Base-by-base conservation (phyloP, 768 basidiomycete genomes). In the Serpula lacrymans region DNA sequence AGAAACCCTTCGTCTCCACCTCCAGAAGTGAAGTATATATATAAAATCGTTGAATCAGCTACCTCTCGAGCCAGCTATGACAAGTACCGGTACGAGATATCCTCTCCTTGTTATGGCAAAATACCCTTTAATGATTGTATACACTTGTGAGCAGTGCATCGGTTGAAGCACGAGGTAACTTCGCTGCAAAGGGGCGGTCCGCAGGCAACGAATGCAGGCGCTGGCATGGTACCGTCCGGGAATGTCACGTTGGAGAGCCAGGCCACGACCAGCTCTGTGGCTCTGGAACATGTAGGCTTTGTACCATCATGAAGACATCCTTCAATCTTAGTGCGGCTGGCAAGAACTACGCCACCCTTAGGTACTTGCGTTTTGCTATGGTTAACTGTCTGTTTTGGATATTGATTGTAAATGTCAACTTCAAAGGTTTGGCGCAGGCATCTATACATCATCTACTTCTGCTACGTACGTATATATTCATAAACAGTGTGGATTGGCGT, bases 391-490 rank as follows among this genome's bases (percentile, higher is more conserved):
- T n/a, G n/a, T n/a, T n/a, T n/a, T n/a, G n/a, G n/a, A n/a, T n/a
- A n/a, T n/a, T n/a, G n/a, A n/a, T n/a, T n/a, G n/a, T n/a, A n/a
- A n/a, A n/a, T n/a, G n/a, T n/a, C n/a, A n/a, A n/a, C n/a, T n/a
- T n/a, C n/a, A n/a, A n/a, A n/a, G 82, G 45, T 84, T 84, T 36
- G 83, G 83, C 18, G 74, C 75, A 26, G 83, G 83, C 18, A 80
- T 84, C 30, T 85, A 84, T 53, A 84, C 82, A 1, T 82, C 82
- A 5, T 80, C 80, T 13, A 85, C 83, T 1, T 84, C 84, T 13
- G 85, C 83, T 6, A 85, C 85, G 74, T 78, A 41, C 42, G 72
- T 18, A 13, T 24, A 34, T 35, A 46, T 16, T 12, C 9, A 32
- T n/a, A 14, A 33, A 18, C n/a, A 6, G 6, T 14, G n/a, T 6